phyloP scores from a whole-genome alignment of 2,329 filamentous ascomycete genomes.

The Aspergillus melleus region DNA sequence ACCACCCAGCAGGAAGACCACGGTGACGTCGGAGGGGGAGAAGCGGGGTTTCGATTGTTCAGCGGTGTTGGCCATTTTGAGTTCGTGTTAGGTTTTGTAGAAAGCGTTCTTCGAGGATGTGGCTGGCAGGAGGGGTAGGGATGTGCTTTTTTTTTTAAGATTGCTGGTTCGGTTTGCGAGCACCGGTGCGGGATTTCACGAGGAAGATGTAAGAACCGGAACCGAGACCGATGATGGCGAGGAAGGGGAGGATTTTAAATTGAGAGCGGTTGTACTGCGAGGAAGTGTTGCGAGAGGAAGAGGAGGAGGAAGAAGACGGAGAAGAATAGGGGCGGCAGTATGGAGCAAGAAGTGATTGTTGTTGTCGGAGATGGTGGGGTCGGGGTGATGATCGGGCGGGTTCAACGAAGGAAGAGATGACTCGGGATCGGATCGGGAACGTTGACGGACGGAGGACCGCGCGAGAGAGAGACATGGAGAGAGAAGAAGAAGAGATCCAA shows the following conservation, averaged over 20 bases:
- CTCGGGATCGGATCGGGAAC: conserved; percentile 1
- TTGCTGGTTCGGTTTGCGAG: conserved; percentile 36
- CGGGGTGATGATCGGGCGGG: conserved; percentile 13
- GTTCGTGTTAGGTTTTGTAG: background rate
- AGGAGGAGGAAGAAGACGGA: conserved; percentile 11
- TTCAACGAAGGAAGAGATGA: background rate
- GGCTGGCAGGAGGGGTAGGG: background rate
- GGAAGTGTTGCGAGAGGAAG: conserved; percentile 7
- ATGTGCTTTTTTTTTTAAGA: conserved; percentile 3
- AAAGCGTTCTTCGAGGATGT: no score
- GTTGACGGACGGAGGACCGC: conserved; percentile 1
- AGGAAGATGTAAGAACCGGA: conserved; percentile 53
- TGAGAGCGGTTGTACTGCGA: conserved; percentile 35
- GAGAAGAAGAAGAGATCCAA: background rate
- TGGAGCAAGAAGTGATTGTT: conserved; percentile 4
- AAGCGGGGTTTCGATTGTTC: conserved; percentile 68
- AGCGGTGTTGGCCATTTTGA: conserved; percentile 22
- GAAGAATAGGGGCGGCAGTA: conserved; percentile 18
- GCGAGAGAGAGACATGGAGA: background rate
- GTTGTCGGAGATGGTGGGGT: conserved; percentile 17
- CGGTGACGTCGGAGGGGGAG: conserved; percentile 76
- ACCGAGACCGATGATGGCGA: conserved; percentile 48
- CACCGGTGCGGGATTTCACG: conserved; percentile 48
- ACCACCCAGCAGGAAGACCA: conserved; percentile 93
- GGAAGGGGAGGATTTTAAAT: conserved; percentile 44